phyloP scores from a whole-genome alignment of 2,329 filamentous ascomycete species.

The Colletotrichum cordylinicola region DNA sequence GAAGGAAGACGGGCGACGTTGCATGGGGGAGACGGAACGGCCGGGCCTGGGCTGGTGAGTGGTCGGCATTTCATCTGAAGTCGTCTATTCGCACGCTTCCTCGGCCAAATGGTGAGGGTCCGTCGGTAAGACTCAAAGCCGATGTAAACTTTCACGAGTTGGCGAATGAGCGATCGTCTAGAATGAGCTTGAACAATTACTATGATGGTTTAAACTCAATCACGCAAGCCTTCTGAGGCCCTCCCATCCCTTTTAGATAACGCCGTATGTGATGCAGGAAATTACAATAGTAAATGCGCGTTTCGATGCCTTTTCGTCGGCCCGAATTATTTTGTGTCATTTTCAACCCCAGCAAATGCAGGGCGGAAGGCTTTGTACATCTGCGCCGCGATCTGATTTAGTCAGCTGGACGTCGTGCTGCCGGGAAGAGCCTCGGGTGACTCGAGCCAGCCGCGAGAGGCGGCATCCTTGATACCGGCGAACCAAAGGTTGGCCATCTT shows the following conservation, averaged over 20 bases:
- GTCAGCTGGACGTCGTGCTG: neutral
- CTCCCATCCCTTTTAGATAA: neutral
- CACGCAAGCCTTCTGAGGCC: neutral
- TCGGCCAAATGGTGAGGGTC: neutral
- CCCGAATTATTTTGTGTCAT: neutral
- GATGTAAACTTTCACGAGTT: neutral
- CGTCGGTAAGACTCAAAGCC: neutral
- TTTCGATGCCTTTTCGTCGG: neutral
- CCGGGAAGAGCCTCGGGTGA: conserved; percentile 20
- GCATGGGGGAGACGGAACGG: neutral
- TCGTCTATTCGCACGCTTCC: neutral
- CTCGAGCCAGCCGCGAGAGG: conserved; percentile 27
- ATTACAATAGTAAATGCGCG: neutral
- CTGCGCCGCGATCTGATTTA: neutral
- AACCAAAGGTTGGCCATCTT: conserved; percentile 48
- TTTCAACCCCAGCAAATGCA: neutral
- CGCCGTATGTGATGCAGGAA: neutral
- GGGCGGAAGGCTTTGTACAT: neutral
- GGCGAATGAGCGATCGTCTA: neutral
- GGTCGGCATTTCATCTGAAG: neutral
- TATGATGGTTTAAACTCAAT: neutral
- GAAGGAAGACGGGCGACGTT: neutral
- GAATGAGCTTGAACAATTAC: neutral
- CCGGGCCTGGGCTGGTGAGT: neutral
- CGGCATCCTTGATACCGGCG: conserved; percentile 31